A percentile compares a stretch with the other conserved stretches of the same genome.
These are phyloP conservation scores for Penicillium sp. DNA, from an alignment of 2,329 filamentous ascomycete genomes.

Conservation along the genomic window DNA sequence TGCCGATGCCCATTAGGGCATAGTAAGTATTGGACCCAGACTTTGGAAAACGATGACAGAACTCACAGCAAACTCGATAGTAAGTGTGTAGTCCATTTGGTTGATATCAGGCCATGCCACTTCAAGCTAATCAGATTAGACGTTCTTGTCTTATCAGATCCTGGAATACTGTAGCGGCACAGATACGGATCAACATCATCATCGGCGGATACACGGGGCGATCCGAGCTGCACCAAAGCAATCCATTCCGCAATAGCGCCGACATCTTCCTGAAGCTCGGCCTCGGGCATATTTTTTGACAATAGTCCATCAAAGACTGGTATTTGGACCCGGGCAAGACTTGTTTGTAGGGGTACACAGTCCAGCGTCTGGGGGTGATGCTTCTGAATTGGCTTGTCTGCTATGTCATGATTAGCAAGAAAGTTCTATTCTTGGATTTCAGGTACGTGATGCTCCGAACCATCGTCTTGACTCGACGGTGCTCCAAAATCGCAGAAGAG, in stretches of 20 bases:
- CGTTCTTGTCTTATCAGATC: constrained; percentile 19
- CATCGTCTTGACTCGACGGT: constrained; percentile 31
- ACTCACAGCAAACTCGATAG: constrained; percentile 37
- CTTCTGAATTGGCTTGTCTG: constrained; percentile 31
- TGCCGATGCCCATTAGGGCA: constrained; percentile 14
- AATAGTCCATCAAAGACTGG: constrained; percentile 31
- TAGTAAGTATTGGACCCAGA: constrained; percentile 9
- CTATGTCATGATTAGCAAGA: constrained; percentile 14
- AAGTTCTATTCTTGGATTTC: not conserved
- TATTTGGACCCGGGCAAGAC: constrained; percentile 25
- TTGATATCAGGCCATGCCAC: constrained; percentile 41
- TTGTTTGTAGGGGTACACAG: constrained; percentile 22
- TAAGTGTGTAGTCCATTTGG: constrained; percentile 37
- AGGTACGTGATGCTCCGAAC: constrained; percentile 34
- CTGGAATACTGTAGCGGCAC: constrained; percentile 40
- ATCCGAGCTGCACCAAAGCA: constrained; percentile 48
- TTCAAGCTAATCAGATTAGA: constrained; percentile 35
- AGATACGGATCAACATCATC: constrained; percentile 42
- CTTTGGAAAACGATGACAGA: not conserved
- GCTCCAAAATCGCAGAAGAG: constrained; percentile 61
- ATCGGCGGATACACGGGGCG: constrained; percentile 33
- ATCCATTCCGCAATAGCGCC: constrained; percentile 59
- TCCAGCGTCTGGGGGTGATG: constrained; percentile 36
- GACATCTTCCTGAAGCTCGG: constrained; percentile 56
- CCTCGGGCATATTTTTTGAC: constrained; percentile 30